Conservation (phyloP, 176 grass and related monocot species). For the Eleusine coracana region DNA sequence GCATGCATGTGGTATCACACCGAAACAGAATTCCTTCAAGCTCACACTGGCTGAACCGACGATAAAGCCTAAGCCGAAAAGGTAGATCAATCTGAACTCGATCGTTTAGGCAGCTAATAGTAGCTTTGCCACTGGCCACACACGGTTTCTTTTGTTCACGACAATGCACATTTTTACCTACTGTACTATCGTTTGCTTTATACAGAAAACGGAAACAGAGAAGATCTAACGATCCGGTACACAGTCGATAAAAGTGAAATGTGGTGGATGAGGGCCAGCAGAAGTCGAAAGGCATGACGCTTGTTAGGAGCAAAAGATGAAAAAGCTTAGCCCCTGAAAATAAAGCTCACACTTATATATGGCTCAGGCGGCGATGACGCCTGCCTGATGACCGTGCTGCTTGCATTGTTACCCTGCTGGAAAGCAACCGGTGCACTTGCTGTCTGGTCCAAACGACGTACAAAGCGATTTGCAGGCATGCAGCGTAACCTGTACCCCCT, state of each 20-base stretch:
- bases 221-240: not conserved
- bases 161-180: not conserved
- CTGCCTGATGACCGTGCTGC: slow-evolving; percentile 9
- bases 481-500: slow-evolving; percentile 34
- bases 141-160: not conserved
- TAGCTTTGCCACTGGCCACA: too few relatives aligned
- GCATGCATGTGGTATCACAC: too few relatives aligned
- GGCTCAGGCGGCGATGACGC: not conserved
- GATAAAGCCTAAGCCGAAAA: too few relatives aligned
- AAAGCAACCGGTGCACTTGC: slow-evolving; percentile 26
- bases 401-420: not conserved
- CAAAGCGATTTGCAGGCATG: slow-evolving; percentile 27
- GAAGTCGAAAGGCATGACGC: not conserved
- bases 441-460: slow-evolving; percentile 30
- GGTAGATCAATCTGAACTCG: too few relatives aligned
- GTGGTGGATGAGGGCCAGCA: not conserved
- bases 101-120: not conserved
- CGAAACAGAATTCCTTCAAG: too few relatives aligned
- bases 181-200: not conserved
- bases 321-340: not conserved
- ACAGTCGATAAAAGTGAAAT: not conserved
- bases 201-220: slow-evolving; percentile 4
- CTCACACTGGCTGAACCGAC: too few relatives aligned
- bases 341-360: not conserved
- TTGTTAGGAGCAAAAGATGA: slow-evolving; percentile 9